Evolutionary conservation across 192 early-diverging fungal genomes (phyloP).

Genomic region (Entomortierella lignicola): DNA sequence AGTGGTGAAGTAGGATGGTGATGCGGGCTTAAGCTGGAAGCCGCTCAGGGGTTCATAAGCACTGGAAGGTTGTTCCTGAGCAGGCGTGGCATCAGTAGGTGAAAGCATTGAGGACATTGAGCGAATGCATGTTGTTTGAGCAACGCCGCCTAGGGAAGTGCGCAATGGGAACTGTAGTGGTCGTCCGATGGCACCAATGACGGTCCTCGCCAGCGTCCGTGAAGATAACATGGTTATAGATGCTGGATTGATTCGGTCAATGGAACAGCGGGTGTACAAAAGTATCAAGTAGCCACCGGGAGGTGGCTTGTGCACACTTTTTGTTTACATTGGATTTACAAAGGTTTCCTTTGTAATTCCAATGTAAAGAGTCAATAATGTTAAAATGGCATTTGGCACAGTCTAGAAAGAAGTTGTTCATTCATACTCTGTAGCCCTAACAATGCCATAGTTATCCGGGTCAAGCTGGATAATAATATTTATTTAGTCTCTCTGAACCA

Average conservation of each 20-base stretch:
- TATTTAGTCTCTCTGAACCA: no score
- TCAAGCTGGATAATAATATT: no score
- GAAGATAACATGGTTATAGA: slow-evolving; percentile 38
- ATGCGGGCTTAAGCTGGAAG: slow-evolving; percentile 32
- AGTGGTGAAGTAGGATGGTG: slow-evolving; percentile 94
- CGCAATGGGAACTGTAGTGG: no score
- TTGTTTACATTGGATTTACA: no score
- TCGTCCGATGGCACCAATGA: slow-evolving; percentile 17
- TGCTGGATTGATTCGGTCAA: no score
- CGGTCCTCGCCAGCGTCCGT: slow-evolving; percentile 30
- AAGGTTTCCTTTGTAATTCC: no score
- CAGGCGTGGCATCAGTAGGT: neutral
- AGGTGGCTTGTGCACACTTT: no score
- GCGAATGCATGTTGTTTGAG: slow-evolving; percentile 9
- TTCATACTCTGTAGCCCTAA: no score
- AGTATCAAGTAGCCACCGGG: neutral
- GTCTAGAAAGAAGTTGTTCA: no score
- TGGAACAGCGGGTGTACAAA: neutral
- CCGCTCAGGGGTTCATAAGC: slow-evolving; percentile 32
- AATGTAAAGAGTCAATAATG: no score
- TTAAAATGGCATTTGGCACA: no score
- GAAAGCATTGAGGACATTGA: slow-evolving; percentile 5
- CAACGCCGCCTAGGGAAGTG: neutral
- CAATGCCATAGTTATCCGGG: no score
- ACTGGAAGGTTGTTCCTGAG: slow-evolving; percentile 18